Conservation (phyloP, 331 rosid genomes). For the Telfairia occidentalis region DNA sequence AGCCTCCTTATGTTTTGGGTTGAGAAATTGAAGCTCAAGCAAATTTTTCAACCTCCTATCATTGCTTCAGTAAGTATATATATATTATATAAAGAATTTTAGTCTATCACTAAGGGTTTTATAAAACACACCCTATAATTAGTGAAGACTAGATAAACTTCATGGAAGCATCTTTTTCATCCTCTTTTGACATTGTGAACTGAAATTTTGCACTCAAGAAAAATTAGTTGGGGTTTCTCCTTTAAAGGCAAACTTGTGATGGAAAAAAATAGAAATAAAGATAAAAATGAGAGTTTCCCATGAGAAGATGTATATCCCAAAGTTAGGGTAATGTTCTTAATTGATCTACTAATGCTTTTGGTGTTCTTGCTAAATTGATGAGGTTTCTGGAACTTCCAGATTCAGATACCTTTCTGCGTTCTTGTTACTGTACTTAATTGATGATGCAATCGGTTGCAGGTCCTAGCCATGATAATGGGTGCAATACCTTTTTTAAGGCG, state of each 20-base stretch:
- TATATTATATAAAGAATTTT: neutral
- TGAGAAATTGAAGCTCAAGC: constrained; percentile 84
- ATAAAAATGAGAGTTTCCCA: neutral
- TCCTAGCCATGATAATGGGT: constrained; percentile 83
- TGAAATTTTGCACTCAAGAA: neutral
- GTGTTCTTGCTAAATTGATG: neutral
- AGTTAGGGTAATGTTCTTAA: neutral
- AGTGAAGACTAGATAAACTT: neutral
- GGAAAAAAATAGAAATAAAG: neutral
- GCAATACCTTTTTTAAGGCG: constrained; percentile 57
- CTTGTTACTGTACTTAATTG: neutral
- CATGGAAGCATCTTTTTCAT: neutral
- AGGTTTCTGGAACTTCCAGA: constrained; percentile 8
- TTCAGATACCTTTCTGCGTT: neutral
- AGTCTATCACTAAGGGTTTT: neutral
- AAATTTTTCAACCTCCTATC: constrained; percentile 88
- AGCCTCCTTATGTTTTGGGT: constrained; percentile 23
- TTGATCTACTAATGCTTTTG: neutral
- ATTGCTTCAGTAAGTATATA: constrained; percentile 74
- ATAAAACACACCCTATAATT: neutral
- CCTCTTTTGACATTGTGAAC: neutral
- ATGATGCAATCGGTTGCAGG: constrained; percentile 31
- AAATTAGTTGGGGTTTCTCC: neutral
- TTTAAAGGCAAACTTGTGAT: neutral
- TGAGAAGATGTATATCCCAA: neutral